Evolutionary conservation across 2,329 filamentous ascomycete genomes (phyloP).

Genomic region (Cladosporium halotolerans): DNA sequence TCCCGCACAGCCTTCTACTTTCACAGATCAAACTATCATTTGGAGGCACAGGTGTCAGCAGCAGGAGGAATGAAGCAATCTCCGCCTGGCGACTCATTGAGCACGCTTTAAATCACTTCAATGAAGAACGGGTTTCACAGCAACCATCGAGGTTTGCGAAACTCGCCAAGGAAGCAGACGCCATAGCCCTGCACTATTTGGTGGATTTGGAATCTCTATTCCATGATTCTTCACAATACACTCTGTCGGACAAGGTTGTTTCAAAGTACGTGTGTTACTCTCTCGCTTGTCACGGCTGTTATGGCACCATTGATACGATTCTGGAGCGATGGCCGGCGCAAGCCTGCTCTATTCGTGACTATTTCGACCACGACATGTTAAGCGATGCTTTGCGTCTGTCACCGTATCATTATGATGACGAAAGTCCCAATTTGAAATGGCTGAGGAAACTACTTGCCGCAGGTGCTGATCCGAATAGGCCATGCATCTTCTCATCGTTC

Average conservation of each 20-base stretch:
- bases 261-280: background rate
- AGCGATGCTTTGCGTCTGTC: background rate
- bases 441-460: background rate
- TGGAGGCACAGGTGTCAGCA: too few relatives aligned
- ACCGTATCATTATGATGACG: too few relatives aligned
- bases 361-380: background rate
- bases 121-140: too few relatives aligned
- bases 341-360: background rate
- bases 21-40: background rate
- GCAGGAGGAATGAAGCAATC: too few relatives aligned
- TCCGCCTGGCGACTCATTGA: background rate
- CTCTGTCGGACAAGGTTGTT: background rate
- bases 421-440: background rate
- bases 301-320: background rate
- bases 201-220: too few relatives aligned
- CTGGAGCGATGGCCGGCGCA: background rate
- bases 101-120: background rate
- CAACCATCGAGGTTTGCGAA: background rate
- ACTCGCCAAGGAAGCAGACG: background rate
- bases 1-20: background rate
- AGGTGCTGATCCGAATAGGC: background rate
- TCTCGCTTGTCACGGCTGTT: background rate
- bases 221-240: background rate
- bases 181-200: background rate
- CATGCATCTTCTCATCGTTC: background rate